Evolutionary conservation across 2,329 filamentous ascomycete species (phyloP), one percentile per base, ranked within the genome.

Genomic region (Colletotrichum endophyticum): DNA sequence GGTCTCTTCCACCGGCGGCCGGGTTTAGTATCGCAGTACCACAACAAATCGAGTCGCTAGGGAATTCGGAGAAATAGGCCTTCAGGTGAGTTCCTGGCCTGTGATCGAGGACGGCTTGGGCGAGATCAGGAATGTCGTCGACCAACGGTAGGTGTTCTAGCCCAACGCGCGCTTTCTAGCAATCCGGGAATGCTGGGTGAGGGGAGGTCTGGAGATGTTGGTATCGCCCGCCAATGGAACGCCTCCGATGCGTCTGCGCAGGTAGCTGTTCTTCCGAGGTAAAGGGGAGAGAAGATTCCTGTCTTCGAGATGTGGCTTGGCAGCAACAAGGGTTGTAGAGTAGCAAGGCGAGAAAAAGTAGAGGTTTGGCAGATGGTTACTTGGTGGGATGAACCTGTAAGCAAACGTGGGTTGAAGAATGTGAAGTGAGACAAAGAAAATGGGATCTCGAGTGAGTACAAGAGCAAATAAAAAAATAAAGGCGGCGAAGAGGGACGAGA

Each of bases 21-120:
- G 66, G 59, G 22, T 44, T 56, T 32, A 30, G 49, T 25, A 16
- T 44, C 62, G 32, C 44, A 36, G 70, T 22, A 39, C 62, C 66
- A 73, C 62, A 76, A 75, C 72, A 77, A 75, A 34, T 57, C 25
- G 49, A 30, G 27, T 30, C 34, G 25, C 19, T 53, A 39, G 72
- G 72, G 75, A 75, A 71, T 67, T 75, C 66, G 59, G 63, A 57
- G 67, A 75, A 22, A 75, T 71, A 67, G 72, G 63, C 27, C 73
- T 34, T 68, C 56, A 44, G 57, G 34, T 39, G 32, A 72, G 66
- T 28, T 59, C 8, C 19, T 44, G 57, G 70, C 70, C 53, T 69
- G 44, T 61, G 67, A 72, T 34, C 56, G 56, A 27, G 27, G 59
- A 44, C 36, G 22, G 56, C 8, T 66, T 56, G 12, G 32, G 39